A percentile compares a stretch with the other conserved stretches of the same genome.
Conservation (phyloP, 2,329 filamentous ascomycete species). For the Botrytis tulipae region DNA sequence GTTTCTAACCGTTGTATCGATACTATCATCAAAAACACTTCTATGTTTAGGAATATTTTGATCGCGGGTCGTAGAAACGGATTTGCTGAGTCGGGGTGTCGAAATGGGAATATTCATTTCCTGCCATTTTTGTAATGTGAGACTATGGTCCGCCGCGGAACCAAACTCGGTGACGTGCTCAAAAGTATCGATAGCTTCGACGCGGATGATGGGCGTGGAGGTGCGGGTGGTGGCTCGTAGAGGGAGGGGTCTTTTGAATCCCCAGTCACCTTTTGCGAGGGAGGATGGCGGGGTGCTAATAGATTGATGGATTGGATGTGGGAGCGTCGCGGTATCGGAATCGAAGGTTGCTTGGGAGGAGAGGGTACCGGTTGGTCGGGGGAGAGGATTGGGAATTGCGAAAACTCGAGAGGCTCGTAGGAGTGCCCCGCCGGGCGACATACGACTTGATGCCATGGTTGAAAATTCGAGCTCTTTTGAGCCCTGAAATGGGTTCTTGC, state of each 20-base stretch:
- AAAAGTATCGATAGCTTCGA: conserved; percentile 77
- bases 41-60: conserved; percentile 20
- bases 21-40: conserved; percentile 60
- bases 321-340: conserved; percentile 70
- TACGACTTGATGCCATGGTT: conserved; percentile 38
- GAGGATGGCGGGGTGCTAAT: conserved; percentile 76
- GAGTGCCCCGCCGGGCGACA: conserved; percentile 65
- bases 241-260: conserved; percentile 81
- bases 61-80: not conserved
- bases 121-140: conserved; percentile 82
- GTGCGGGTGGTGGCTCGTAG: conserved; percentile 69
- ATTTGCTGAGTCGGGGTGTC: conserved; percentile 41
- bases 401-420: conserved; percentile 88
- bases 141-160: conserved; percentile 76
- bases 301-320: conserved; percentile 78
- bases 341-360: conserved; percentile 48
- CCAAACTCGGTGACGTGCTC: conserved; percentile 89
- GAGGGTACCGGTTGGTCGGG: conserved; percentile 54
- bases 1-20: conserved; percentile 49
- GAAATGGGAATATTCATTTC: conserved; percentile 74
- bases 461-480: conserved; percentile 13
- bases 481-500: not conserved
- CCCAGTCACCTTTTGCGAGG: conserved; percentile 81
- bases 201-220: conserved; percentile 70
- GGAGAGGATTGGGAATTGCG: conserved; percentile 75